Evolutionary conservation across 208 protist genomes (phyloP), one percentile per base, ranked within the genome.

Genomic region (Wallacemonas rigidus): DNA sequence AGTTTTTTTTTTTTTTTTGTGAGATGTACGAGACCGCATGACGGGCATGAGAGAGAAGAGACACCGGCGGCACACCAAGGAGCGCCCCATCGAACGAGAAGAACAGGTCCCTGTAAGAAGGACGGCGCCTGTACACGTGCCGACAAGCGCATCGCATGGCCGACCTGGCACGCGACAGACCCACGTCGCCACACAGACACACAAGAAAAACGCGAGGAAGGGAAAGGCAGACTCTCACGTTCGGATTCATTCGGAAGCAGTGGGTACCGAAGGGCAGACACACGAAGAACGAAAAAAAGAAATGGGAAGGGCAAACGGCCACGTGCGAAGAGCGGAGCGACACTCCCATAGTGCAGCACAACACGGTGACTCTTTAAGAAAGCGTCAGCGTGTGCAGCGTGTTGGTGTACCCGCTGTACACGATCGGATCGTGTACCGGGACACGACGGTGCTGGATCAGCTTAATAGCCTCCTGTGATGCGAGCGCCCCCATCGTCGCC

Each of bases 381-480:
- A 12, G 40, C 41, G 14, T n/a, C 39, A 67, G 53, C 6, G 43
- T 62, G 62, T 70, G 69, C 2, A 79, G 39, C 9, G 41, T 77
- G 64, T 83, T 87, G 2, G 77, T 51, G 63, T 92, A 91, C 15
- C 98, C 98, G 74, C 97, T 95, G 80, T 95, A 99, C 12, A 99
- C 69, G 26, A 98, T 77, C 8, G 96, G 96, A 60, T 91, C 86
- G 26, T 90, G 79, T 35, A 93, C 77, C 14, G 98, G 97, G 3
- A 98, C 77, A 26, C 92, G 91, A 54, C 98, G 95, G 36, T 80
- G 79, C 51, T 98, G 98, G 17, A 99, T 53, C 2, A 99, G 64
- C 86, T 99, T 99, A 71, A 99, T 94, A 15, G 88, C 72, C 81
- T 99, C 98, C 81, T 99, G 98, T 26, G 95, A 89, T 0, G 88